Evolutionary conservation across 148 eudicot genomes (phyloP), one percentile per base, ranked within the genome.

Genomic region (Heliosperma pusillum): DNA sequence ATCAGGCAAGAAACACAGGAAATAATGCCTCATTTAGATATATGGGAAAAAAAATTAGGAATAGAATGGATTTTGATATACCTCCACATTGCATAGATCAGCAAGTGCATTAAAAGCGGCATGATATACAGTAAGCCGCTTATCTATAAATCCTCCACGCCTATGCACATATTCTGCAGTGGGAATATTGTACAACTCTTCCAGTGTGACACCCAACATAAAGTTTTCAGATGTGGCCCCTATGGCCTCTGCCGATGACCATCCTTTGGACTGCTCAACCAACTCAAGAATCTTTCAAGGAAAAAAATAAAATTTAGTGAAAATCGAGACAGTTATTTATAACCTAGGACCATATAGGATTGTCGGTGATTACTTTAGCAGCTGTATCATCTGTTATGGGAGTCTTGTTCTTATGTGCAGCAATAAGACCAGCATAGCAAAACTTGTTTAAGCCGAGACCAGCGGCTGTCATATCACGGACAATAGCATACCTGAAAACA

Each of bases 391-490:
- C 81, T 7, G 91, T 40, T 36, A 36, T 45, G 71, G 93, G 86
- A 21, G 11, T 79, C 87, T 80, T 88, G 66, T 94, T 94, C 87
- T 69, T 87, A 79, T 94, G 98, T 24, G 93, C 98, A 78, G 89
- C 74, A 81, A 94, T 92, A 78, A 92, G 91, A 64, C 97, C 98
- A 47, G 92, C 92, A 85, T 94, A 94, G 79, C 98, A 94, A 73
- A 80, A 94, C 76, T 89, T 92, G 85, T 94, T 94, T 80, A 94
- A 82, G 68, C 98, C 98, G 76, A 94, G 97, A 78, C 98, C 98
- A 81, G 93, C 93, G 21, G 97, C 91, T 72, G 92, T 94, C 98
- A 94, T 94, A 82, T 94, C 98, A 71, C 97, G 88, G 71, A 94
- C 96, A 83, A 94, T 91, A 45, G 93, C 93, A 81, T 86, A 82